Percentiles rank a stretch among this genome's conserved stretches.
Conservation (phyloP, 1,139 yeast species). For the Sugiyamaella japonica region DNA sequence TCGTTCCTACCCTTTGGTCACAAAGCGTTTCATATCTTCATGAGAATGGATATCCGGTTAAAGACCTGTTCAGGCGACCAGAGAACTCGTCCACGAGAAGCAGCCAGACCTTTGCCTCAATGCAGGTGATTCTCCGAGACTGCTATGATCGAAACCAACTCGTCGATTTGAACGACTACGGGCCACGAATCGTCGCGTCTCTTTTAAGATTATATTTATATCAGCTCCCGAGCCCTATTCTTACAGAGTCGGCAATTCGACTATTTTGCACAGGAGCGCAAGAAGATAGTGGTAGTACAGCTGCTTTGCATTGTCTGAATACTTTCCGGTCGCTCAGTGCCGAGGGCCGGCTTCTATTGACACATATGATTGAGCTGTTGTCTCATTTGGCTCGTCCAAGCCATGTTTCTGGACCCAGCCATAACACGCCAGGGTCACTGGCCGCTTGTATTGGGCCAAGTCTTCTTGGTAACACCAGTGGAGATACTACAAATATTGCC, state of each 20-base stretch:
- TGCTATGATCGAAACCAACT: slow-evolving; percentile 44
- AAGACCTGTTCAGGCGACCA: slow-evolving; percentile 32
- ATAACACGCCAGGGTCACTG: slow-evolving; percentile 28
- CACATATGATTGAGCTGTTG: slow-evolving; percentile 29
- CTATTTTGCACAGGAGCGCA: slow-evolving; percentile 35
- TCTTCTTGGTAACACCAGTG: slow-evolving; percentile 32
- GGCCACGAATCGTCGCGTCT: slow-evolving; percentile 42
- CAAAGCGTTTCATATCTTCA: slow-evolving; percentile 32
- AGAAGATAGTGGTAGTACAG: not conserved
- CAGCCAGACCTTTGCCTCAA: slow-evolving; percentile 18
- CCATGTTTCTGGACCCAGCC: slow-evolving; percentile 14
- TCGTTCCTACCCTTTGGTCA: slow-evolving; percentile 37
- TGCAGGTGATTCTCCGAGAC: slow-evolving; percentile 38
- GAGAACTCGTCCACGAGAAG: slow-evolving; percentile 23
- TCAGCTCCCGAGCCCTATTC: slow-evolving; percentile 41
- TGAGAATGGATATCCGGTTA: slow-evolving; percentile 27
- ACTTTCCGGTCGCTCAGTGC: slow-evolving; percentile 25
- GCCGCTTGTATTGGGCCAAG: slow-evolving; percentile 40
- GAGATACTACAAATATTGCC: slow-evolving; percentile 21
- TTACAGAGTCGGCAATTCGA: slow-evolving; percentile 33
- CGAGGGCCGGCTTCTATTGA: slow-evolving; percentile 26
- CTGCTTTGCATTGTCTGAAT: slow-evolving; percentile 31
- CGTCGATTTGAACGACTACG: slow-evolving; percentile 42
- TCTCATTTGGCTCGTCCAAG: slow-evolving; percentile 11
- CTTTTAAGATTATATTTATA: slow-evolving; percentile 41